A percentile compares a stretch with the other conserved stretches of the same genome.
These are phyloP conservation scores for Colletotrichum sp. DNA, from an alignment of 2,329 filamentous ascomycete genomes.

Conservation along the genomic window DNA sequence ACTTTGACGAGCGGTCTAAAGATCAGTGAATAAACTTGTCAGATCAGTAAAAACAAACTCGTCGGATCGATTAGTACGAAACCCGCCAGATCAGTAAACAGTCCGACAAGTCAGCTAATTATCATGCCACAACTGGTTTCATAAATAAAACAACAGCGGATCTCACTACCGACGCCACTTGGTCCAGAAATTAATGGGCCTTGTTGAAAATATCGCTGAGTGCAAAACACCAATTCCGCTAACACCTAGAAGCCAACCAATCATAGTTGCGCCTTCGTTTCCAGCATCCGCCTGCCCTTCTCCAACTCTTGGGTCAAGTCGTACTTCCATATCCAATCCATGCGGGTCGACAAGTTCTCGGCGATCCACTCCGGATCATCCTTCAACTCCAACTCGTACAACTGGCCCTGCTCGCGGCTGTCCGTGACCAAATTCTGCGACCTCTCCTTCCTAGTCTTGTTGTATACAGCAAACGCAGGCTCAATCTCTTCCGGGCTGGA, in stretches of 20 bases:
- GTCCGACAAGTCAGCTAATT: too few species aligned
- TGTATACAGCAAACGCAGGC: constrained; percentile 19
- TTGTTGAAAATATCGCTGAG: too few species aligned
- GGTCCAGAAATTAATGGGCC: too few species aligned
- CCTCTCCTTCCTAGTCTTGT: constrained; percentile 2
- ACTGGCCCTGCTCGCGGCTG: constrained; percentile 1
- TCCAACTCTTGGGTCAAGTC: constrained; percentile 7
- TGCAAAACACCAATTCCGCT: too few species aligned
- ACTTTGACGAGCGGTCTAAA: too few species aligned
- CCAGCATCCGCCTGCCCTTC: background rate
- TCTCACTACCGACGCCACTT: too few species aligned
- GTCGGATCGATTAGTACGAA: too few species aligned
- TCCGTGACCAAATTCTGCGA: constrained; percentile 4
- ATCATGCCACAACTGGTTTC: too few species aligned
- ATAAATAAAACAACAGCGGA: too few species aligned
- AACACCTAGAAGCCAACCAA: background rate
- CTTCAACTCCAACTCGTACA: constrained; percentile 16
- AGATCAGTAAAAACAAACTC: too few species aligned
- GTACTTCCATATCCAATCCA: constrained; percentile 16
- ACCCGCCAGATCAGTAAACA: too few species aligned
- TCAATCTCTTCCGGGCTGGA: constrained; percentile 1
- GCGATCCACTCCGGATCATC: constrained; percentile 8
- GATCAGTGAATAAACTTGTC: too few species aligned
- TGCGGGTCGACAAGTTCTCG: background rate
- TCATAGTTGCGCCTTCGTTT: background rate